Evolutionary conservation across 805 yeast genomes (phyloP).

Genomic region (Kodamaea restingae): DNA sequence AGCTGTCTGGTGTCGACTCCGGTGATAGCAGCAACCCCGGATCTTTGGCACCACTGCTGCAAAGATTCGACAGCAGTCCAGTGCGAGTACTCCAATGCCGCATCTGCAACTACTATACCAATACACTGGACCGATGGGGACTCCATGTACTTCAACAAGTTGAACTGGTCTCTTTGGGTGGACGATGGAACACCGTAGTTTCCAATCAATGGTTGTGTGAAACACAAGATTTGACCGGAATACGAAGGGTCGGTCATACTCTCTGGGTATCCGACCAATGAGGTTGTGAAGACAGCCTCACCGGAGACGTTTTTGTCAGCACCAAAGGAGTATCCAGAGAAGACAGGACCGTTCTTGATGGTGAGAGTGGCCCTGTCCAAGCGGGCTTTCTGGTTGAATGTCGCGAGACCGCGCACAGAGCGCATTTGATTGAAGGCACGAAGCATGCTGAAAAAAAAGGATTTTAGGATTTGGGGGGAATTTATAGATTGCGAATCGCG

Average conservation of each 20-base stretch:
- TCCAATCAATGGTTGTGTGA: conserved; percentile 96
- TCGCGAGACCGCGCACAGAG: conserved; percentile 19
- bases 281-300: conserved; percentile 97
- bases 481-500: conserved; percentile 33
- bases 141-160: conserved; percentile 86
- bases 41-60: conserved; percentile 93
- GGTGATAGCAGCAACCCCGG: conserved; percentile 89
- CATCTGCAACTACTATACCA: conserved; percentile 95
- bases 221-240: conserved; percentile 92
- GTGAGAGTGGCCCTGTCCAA: conserved; percentile 85
- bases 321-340: conserved; percentile 93
- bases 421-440: conserved; percentile 10
- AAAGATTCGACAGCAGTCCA: conserved; percentile 99
- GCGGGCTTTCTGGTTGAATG: conserved; percentile 35
- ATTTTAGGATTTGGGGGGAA: conserved; percentile 4
- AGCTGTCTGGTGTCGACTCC: conserved; percentile 97
- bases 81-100: conserved; percentile 93
- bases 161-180: conserved; percentile 73
- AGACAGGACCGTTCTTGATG: conserved; percentile 88
- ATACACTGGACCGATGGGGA: conserved; percentile 88
- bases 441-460: conserved; percentile 9
- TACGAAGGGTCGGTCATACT: conserved; percentile 99
- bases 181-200: conserved; percentile 97
- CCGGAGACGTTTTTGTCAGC: conserved; percentile 91
- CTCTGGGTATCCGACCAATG: conserved; percentile 97